Conservation (phyloP, 768 basidiomycete species). For the Panaeolus papilionaceus region DNA sequence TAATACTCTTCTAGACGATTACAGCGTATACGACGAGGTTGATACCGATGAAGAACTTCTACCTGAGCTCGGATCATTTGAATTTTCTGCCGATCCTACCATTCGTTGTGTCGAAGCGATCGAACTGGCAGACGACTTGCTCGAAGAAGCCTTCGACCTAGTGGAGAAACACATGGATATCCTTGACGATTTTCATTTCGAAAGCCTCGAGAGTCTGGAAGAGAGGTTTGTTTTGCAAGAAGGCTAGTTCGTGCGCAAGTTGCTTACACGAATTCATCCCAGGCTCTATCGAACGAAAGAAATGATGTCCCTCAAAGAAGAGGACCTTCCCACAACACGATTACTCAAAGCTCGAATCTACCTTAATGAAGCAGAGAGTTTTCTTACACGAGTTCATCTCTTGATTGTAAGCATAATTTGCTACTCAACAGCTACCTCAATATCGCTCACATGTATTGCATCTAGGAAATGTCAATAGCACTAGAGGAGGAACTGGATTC, state of each 20-base stretch:
- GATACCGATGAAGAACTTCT: neutral
- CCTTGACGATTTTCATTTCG: constrained; percentile 3
- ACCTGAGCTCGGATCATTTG: neutral
- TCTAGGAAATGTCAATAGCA: neutral
- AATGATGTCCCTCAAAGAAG: constrained; percentile 1
- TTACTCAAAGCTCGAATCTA: constrained; percentile 10
- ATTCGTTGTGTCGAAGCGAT: neutral
- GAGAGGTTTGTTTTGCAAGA: neutral
- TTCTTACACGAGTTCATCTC: neutral
- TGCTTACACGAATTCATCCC: neutral
- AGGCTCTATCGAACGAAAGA: neutral
- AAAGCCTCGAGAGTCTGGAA: neutral
- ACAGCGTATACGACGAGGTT: neutral
- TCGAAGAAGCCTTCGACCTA: constrained; percentile 1
- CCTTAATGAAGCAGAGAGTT: constrained; percentile 6
- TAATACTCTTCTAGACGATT: neutral
- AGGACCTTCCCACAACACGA: neutral
- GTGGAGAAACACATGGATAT: constrained; percentile 3
- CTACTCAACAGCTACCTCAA: too few relatives aligned
- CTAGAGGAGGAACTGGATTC: neutral
- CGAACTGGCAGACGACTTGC: constrained; percentile 5
- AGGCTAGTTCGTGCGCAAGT: neutral
- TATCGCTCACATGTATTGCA: too few relatives aligned
- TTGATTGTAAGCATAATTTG: neutral
- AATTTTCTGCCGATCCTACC: neutral